phyloP scores from a whole-genome alignment of 345 rosid species.

The Lepidium didymum region DNA sequence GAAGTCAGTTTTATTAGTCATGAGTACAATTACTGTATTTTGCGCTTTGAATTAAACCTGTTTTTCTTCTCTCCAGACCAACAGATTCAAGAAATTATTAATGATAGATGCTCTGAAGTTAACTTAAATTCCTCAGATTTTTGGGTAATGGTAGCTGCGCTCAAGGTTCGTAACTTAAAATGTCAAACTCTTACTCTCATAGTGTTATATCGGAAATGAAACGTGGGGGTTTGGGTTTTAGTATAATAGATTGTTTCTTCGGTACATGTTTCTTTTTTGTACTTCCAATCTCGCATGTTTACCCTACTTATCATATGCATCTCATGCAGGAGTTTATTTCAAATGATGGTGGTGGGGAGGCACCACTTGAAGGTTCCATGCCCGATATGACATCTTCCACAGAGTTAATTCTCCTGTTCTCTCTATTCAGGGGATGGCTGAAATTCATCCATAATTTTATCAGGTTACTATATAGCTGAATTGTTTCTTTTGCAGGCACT shows the following conservation, averaged over 20 bases:
- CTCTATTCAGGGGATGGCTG: not conserved
- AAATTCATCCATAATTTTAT: not conserved
- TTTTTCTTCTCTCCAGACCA: constrained; percentile 37
- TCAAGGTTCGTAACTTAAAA: constrained; percentile 58
- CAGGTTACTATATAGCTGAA: not conserved
- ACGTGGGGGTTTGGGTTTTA: not conserved
- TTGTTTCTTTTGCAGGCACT: constrained; percentile 49
- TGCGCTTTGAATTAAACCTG: not conserved
- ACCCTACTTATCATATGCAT: not conserved
- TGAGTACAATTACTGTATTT: not conserved
- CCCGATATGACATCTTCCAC: constrained; percentile 99
- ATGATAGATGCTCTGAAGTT: constrained; percentile 62
- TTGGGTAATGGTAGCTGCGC: constrained; percentile 96
- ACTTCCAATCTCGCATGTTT: not conserved
- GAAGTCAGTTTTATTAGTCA: not conserved
- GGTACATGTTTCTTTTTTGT: not conserved
- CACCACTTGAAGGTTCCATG: constrained; percentile 92
- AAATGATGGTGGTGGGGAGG: constrained; percentile 82
- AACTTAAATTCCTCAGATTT: constrained; percentile 66
- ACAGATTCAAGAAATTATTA: constrained; percentile 49
- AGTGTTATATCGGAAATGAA: not conserved
- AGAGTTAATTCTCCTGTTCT: constrained; percentile 52
- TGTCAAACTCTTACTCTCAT: not conserved
- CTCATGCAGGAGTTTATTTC: constrained; percentile 67
- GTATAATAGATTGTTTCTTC: not conserved